Evolutionary conservation across 139 green algal species (phyloP).

Genomic region (Eudorina sp.): DNA sequence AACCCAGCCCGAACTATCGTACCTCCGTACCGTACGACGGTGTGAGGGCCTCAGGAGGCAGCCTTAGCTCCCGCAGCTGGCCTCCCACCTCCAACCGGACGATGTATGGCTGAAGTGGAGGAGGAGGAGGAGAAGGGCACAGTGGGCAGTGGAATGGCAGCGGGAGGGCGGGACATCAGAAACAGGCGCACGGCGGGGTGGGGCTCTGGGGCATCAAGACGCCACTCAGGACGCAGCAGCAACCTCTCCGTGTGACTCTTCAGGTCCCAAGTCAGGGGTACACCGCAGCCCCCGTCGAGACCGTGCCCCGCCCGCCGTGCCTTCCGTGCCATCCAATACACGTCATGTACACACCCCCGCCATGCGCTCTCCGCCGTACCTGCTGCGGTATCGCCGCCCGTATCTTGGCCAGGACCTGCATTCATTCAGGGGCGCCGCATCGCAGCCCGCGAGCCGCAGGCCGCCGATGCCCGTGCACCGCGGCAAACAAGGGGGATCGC

Average conservation of each 20-base stretch:
- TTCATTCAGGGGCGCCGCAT: neutral
- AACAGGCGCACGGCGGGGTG: neutral
- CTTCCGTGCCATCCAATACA: neutral
- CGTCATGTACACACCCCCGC: neutral
- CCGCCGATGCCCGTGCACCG: no score
- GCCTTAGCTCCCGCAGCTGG: neutral
- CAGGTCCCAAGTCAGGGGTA: neutral
- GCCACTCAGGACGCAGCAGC: neutral
- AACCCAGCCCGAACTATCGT: neutral
- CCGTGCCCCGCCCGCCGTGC: neutral
- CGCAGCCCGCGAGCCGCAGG: no score
- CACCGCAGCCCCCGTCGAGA: no score
- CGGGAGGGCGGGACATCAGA: neutral
- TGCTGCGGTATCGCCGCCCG: conserved; percentile 2
- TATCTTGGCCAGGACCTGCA: conserved; percentile 36
- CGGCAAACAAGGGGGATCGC: neutral
- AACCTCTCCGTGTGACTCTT: neutral
- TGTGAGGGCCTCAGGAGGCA: conserved; percentile 7
- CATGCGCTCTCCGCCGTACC: neutral
- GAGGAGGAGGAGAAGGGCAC: neutral
- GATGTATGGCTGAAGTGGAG: conserved; percentile 29
- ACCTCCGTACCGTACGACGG: conserved; percentile 40
- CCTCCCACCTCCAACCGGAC: conserved; percentile 13
- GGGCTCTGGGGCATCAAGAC: neutral
- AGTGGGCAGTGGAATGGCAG: no score